phyloP scores from a whole-genome alignment of 495 filamentous ascomycete genomes.

The Podospora conica region DNA sequence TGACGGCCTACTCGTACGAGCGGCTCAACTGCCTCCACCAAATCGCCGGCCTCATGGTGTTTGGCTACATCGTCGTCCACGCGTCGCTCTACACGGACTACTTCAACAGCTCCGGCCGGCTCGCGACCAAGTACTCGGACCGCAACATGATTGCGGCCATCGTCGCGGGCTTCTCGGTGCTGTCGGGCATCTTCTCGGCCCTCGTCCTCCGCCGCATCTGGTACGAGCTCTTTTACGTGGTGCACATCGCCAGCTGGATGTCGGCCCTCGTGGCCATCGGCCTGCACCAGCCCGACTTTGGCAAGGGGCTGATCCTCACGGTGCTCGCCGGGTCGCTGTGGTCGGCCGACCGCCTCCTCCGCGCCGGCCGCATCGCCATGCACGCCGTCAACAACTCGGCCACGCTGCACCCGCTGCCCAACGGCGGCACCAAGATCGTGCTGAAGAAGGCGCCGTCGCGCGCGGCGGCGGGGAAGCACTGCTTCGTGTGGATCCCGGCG shows the following conservation, averaged over 20 bases:
- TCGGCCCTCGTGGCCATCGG: conserved; percentile 44
- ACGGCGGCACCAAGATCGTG: conserved; percentile 51
- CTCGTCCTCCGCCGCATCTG: conserved; percentile 40
- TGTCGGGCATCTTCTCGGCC: conserved; percentile 39
- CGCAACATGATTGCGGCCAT: conserved; percentile 36
- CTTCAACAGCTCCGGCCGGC: conserved; percentile 26
- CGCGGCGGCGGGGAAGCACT: conserved; percentile 52
- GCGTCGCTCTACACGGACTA: conserved; percentile 36
- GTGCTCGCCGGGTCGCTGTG: conserved; percentile 45
- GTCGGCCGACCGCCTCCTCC: conserved; percentile 46
- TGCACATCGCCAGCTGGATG: conserved; percentile 49
- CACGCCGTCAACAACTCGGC: conserved; percentile 52
- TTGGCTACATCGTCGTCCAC: conserved; percentile 41
- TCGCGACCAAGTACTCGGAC: conserved; percentile 20
- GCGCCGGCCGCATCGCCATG: conserved; percentile 39
- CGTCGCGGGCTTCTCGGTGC: conserved; percentile 41
- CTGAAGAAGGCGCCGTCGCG: conserved; percentile 41
- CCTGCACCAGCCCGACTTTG: conserved; percentile 47
- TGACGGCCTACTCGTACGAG: conserved; percentile 56
- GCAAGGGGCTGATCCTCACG: conserved; percentile 37
- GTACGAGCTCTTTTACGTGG: conserved; percentile 56
- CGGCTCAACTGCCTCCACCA: conserved; percentile 55
- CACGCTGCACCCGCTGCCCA: conserved; percentile 47
- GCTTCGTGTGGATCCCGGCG: conserved; percentile 55
- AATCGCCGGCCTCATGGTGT: conserved; percentile 50